These are phyloP conservation scores for Spergularia bocconei DNA, from an alignment of 148 eudicot species.

Conservation along the genomic window DNA sequence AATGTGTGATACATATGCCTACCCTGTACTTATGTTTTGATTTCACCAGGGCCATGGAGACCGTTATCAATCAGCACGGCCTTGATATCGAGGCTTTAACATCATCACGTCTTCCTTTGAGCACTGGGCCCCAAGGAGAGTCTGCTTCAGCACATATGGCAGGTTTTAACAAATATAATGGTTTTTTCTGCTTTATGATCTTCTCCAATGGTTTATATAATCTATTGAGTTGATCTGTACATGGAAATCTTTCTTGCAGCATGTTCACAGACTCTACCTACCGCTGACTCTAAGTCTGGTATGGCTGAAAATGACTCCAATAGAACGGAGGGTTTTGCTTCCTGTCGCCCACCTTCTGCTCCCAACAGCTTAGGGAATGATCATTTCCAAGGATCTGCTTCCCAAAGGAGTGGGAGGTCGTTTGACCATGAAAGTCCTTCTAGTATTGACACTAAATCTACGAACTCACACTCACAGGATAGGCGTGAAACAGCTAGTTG, in stretches of 20 bases:
- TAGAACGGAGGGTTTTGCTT: slow-evolving; percentile 42
- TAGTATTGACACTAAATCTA: slow-evolving; percentile 64
- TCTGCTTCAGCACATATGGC: slow-evolving; percentile 59
- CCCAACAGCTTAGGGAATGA: slow-evolving; percentile 57
- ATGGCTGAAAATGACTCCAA: slow-evolving; percentile 48
- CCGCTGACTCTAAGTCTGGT: slow-evolving; percentile 44
- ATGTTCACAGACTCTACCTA: slow-evolving; percentile 47
- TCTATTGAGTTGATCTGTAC: slow-evolving; percentile 12
- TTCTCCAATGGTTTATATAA: neutral
- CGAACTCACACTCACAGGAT: slow-evolving; percentile 56
- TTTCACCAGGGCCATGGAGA: slow-evolving; percentile 87
- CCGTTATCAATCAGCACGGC: slow-evolving; percentile 85
- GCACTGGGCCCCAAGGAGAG: slow-evolving; percentile 68
- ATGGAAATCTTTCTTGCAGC: slow-evolving; percentile 39
- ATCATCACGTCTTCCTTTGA: slow-evolving; percentile 60
- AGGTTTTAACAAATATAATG: slow-evolving; percentile 36
- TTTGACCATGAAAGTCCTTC: slow-evolving; percentile 73
- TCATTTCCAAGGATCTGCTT: slow-evolving; percentile 54
- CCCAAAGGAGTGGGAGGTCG: slow-evolving; percentile 55
- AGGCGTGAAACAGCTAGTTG: slow-evolving; percentile 52
- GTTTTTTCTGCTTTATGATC: neutral
- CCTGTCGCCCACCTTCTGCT: slow-evolving; percentile 50
- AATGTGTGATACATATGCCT: slow-evolving; percentile 18
- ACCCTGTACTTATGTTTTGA: neutral
- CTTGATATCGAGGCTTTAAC: slow-evolving; percentile 77